Base-by-base conservation (phyloP, 2,329 filamentous ascomycete genomes). In the Teratosphaeria gauchensis region DNA sequence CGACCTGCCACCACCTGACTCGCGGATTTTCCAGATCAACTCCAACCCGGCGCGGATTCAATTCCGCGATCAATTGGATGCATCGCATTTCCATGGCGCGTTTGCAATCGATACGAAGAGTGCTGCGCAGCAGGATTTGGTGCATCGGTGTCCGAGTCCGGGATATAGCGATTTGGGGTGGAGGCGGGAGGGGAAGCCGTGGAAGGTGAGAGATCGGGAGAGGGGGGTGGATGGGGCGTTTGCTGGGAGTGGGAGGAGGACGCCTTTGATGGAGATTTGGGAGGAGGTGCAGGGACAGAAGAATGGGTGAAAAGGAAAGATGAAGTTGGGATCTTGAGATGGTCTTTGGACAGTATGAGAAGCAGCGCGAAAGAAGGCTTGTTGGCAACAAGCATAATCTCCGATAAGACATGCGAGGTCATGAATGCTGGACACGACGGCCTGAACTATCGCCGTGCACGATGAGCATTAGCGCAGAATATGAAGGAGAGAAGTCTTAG, bases 41-140 rank as follows among this genome's bases (percentile, higher is more conserved):
- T 64, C 75, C 46, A 73, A 76, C 62, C 66, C 69, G 8, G 72
- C 73, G 6, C 71, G 68, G 42, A 68, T 65, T 35, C 66, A 75
- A 19, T 76, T 78, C 61, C 70, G 72, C 53, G 75, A 77, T 60
- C 72, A 70, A 33, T 68, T 78, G 59, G 70, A 76, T 59, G 64
- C 68, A 1, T 59, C 62, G 9, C 62, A 63, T 46, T 73, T 68
- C 59, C 65, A 72, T 53, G 71, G 71, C 16, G 46, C 53, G 16
- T 74, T 70, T 61, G 53, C 51, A 4, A 46, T 73, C 12, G 63
- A 69, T 54, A 61, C 51, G 21, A 68, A 69, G 55, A 65, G 61
- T 46, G 56, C 65, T 11, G 65, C 65, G 48, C 69, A 71, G 60
- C 65, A 70, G 58, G 75, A 78, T 61, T 60, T 79, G 58, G 66